Evolutionary conservation across 192 early-diverging fungal species (phyloP).

Genomic region (Mortierella alpina): DNA sequence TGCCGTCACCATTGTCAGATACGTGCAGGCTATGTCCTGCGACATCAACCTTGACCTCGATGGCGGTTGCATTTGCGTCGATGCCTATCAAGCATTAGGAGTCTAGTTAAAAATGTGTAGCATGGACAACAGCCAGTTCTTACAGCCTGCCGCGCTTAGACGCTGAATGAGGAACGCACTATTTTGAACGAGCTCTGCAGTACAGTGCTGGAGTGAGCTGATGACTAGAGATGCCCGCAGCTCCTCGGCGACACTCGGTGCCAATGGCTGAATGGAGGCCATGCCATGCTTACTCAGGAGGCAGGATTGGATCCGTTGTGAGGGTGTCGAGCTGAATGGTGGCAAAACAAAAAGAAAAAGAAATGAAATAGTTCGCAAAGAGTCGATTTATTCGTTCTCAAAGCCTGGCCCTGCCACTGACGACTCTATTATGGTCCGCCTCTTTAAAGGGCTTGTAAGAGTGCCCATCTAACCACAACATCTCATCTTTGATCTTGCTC

Average conservation of each 20-base stretch:
- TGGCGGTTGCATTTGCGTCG: slow-evolving; percentile 64
- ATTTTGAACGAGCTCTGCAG: slow-evolving; percentile 73
- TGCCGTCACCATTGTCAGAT: slow-evolving; percentile 73
- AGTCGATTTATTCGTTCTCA: slow-evolving; percentile 8
- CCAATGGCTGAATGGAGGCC: slow-evolving; percentile 47
- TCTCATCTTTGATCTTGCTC: slow-evolving; percentile 47
- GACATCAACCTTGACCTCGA: slow-evolving; percentile 61
- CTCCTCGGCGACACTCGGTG: slow-evolving; percentile 31
- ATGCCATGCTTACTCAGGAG: slow-evolving; percentile 29
- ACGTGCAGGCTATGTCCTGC: slow-evolving; percentile 63
- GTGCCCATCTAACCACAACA: slow-evolving; percentile 59
- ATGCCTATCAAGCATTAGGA: slow-evolving; percentile 44
- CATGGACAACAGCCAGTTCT: not conserved
- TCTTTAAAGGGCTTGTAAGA: slow-evolving; percentile 58
- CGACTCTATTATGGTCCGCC: slow-evolving; percentile 26
- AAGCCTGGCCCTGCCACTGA: slow-evolving; percentile 43
- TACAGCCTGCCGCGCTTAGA: not conserved
- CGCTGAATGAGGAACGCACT: slow-evolving; percentile 37
- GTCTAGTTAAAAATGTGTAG: slow-evolving; percentile 1
- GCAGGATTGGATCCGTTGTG: not conserved
- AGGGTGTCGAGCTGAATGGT: not conserved
- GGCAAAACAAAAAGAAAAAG: not conserved
- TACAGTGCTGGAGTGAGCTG: slow-evolving; percentile 61
- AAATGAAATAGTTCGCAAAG: too few relatives aligned
- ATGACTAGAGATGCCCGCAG: slow-evolving; percentile 53